Conservation (phyloP, 2,329 filamentous ascomycete species). For the Monosporascus sp. region DNA sequence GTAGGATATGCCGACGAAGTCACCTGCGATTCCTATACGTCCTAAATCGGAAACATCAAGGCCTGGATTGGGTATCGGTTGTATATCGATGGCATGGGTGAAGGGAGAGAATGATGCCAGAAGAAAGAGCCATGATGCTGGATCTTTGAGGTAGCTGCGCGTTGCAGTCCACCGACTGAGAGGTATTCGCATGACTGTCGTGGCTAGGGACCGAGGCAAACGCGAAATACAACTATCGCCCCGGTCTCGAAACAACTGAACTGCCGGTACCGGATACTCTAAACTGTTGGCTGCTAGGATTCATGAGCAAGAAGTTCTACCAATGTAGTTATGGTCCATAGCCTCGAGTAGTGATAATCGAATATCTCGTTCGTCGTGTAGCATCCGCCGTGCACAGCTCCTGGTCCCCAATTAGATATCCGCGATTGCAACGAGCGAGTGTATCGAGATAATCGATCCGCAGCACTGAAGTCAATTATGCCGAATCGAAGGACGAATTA, state of each 20-base stretch:
- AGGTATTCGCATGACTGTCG: constrained; percentile 43
- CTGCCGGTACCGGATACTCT: neutral
- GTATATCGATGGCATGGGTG: constrained; percentile 52
- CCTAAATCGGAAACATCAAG: constrained; percentile 77
- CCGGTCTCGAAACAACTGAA: constrained; percentile 11
- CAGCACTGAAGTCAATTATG: neutral
- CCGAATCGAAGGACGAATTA: neutral
- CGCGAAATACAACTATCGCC: constrained; percentile 11
- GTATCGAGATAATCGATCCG: neutral
- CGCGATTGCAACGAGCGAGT: neutral
- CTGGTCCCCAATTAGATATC: neutral
- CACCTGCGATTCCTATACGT: constrained; percentile 76
- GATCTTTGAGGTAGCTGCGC: constrained; percentile 22
- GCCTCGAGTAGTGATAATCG: neutral
- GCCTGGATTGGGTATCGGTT: constrained; percentile 59
- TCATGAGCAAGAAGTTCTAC: neutral
- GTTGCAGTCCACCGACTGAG: constrained; percentile 37
- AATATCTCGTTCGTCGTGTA: neutral
- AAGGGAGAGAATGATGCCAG: constrained; percentile 37
- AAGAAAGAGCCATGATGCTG: constrained; percentile 30
- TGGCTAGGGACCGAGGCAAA: constrained; percentile 19
- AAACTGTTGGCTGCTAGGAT: neutral
- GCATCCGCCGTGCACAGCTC: neutral
- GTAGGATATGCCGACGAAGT: constrained; percentile 87
- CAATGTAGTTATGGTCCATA: neutral